These are phyloP conservation scores for Nemania sp. DNA, from an alignment of 2,329 filamentous ascomycete species.

Conservation along the genomic window DNA sequence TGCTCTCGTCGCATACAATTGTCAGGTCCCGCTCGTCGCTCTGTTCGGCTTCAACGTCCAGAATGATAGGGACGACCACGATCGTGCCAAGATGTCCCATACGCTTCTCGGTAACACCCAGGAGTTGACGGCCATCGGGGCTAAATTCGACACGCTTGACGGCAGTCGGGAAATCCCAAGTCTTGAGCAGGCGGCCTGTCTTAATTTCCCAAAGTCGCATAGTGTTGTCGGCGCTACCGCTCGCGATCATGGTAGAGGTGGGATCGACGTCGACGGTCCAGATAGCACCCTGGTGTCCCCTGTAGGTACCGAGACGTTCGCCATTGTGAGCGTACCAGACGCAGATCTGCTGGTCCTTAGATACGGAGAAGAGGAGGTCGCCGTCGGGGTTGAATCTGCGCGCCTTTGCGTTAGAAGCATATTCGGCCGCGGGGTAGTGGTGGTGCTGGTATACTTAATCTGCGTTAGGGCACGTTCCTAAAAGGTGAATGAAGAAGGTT, in stretches of 20 bases:
- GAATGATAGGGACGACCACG: conserved; percentile 88
- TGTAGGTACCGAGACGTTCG: conserved; percentile 96
- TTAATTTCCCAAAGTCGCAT: conserved; percentile 97
- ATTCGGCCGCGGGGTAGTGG: conserved; percentile 36
- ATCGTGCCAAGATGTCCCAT: conserved; percentile 97
- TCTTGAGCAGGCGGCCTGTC: conserved; percentile 92
- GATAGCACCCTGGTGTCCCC: conserved; percentile 96
- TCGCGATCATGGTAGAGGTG: conserved; percentile 89
- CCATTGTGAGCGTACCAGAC: conserved; percentile 98
- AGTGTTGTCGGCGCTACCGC: conserved; percentile 97
- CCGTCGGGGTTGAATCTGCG: conserved; percentile 89
- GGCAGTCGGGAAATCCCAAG: conserved; percentile 96
- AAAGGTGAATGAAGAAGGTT: conserved; percentile 33
- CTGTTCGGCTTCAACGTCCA: conserved; percentile 86
- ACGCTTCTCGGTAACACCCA: conserved; percentile 98
- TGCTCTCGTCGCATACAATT: conserved; percentile 95
- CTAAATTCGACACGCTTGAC: conserved; percentile 99
- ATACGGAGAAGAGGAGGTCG: conserved; percentile 94
- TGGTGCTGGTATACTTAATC: conserved; percentile 74
- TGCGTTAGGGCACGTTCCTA: conserved; percentile 94
- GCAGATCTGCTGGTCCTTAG: conserved; percentile 97
- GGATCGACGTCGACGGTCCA: conserved; percentile 99
- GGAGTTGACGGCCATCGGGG: conserved; percentile 88
- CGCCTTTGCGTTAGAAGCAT: conserved; percentile 27
- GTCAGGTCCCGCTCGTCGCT: conserved; percentile 82